Evolutionary conservation across 2,329 filamentous ascomycete genomes (phyloP), one percentile per base, ranked within the genome.

Genomic region (Aspergillus arachidicola): DNA sequence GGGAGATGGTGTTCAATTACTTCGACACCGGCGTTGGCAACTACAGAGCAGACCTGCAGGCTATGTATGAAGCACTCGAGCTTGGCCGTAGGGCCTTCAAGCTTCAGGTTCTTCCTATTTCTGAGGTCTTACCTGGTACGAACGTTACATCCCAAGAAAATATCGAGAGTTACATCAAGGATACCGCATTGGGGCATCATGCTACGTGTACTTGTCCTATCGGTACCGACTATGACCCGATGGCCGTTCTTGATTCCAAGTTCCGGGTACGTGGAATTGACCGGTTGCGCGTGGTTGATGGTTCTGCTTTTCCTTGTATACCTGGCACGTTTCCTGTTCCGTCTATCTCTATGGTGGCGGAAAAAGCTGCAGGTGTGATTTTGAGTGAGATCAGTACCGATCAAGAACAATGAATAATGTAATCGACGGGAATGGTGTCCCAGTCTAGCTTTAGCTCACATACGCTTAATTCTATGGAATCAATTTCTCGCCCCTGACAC

Each of bases 331-430:
- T 84, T 68, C 80, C 83, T 32, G 79, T 81, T 84, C n/a, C n/a
- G 0, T 80, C 85, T 0, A 82, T 82, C 0, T 86, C 85, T 67
- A 85, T 89, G 73, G 78, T 86, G 6, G 81, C 80, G 1, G 86
- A 89, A 78, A 89, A 89, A 79, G 87, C 87, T 1, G 84, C 85
- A 2, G 86, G 88, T 73, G 82, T 82, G 6, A 88, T 89, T 58
- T 59, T 81, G 6, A 61, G n/a, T 7, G 60, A 57, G 32, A 38
- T 38, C 10, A 6, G 0, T 23, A 48, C n/a, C 16, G 6, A 7
- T 19, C 4, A 9, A 6, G 1, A 3, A 14, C 7, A 30, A 3
- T 32, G 5, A 2, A n/a, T 6, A 23, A 50, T 9, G 19, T n/a
- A 1, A 4, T n/a, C 19, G 7, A n/a, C 19, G 0, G 14, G 19